These are phyloP conservation scores for Neurospora sp. DNA, from an alignment of 495 filamentous ascomycete species.

Conservation along the genomic window DNA sequence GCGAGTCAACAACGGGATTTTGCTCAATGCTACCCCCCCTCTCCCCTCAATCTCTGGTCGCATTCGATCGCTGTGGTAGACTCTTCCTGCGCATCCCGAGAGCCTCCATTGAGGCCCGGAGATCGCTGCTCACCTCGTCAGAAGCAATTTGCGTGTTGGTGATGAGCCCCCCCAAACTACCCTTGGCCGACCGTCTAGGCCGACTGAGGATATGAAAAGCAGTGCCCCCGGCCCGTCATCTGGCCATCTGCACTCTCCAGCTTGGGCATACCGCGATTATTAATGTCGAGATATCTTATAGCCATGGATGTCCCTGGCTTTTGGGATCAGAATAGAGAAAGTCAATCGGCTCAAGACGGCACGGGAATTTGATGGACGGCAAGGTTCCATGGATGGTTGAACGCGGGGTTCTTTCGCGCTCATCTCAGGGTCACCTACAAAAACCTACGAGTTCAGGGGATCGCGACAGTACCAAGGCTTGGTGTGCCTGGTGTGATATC, in stretches of 20 bases:
- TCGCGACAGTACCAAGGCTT: neutral
- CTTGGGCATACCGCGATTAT: neutral
- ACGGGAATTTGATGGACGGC: neutral
- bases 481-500: neutral
- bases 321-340: neutral
- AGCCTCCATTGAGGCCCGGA: neutral
- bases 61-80: neutral
- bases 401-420: neutral
- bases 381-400: neutral
- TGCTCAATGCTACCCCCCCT: neutral
- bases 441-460: neutral
- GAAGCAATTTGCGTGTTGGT: neutral
- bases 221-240: neutral
- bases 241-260: neutral
- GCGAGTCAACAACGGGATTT: slow-evolving; percentile 5
- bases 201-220: neutral
- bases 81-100: neutral
- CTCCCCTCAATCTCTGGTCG: neutral
- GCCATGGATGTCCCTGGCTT: neutral
- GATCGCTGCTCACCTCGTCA: neutral
- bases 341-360: neutral
- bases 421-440: neutral
- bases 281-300: neutral
- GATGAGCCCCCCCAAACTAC: neutral
- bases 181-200: neutral